A percentile compares a stretch with the other conserved stretches of the same genome.
phyloP scores from a whole-genome alignment of 352 stramenopile genomes.

The Globisporangium viniferum region DNA sequence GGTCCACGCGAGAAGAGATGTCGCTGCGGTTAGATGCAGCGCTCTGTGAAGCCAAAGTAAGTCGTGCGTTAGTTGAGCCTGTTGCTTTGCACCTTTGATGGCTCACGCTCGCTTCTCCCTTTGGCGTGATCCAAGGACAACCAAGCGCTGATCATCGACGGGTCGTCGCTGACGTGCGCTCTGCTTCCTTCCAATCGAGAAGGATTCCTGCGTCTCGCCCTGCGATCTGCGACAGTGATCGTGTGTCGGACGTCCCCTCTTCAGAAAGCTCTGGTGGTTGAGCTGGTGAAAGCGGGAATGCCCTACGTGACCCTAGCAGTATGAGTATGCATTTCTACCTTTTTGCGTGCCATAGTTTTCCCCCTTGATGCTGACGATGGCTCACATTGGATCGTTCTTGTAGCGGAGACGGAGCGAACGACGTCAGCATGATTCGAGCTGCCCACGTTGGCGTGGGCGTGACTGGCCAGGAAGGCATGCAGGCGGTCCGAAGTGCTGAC shows the following conservation, averaged over 20 bases:
- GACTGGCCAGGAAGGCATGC: conserved; percentile 95
- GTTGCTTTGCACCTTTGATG: not conserved
- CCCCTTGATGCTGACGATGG: not conserved
- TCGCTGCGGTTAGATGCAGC: conserved; percentile 45
- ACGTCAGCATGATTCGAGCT: conserved; percentile 99
- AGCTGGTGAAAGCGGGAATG: conserved; percentile 89
- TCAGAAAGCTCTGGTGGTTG: conserved; percentile 91
- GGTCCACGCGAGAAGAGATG: conserved; percentile 43
- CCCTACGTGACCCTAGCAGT: conserved; percentile 92
- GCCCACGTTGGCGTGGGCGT: conserved; percentile 98
- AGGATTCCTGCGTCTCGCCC: conserved; percentile 64
- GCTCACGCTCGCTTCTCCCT: not conserved
- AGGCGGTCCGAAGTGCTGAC: conserved; percentile 77
- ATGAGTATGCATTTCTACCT: conserved; percentile 32
- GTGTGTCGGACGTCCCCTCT: conserved; percentile 86
- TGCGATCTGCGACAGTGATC: conserved; percentile 81
- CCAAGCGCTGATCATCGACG: conserved; percentile 69
- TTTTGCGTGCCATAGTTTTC: not conserved
- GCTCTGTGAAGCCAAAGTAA: conserved; percentile 40
- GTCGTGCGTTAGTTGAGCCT: not conserved
- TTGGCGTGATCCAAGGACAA: conserved; percentile 32
- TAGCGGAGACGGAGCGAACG: conserved; percentile 98
- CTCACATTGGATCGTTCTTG: not conserved
- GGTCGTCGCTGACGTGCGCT: conserved; percentile 54
- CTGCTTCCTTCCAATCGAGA: conserved; percentile 50